Conservation (phyloP, 441 rosid species). For the Eruca vesicaria region DNA sequence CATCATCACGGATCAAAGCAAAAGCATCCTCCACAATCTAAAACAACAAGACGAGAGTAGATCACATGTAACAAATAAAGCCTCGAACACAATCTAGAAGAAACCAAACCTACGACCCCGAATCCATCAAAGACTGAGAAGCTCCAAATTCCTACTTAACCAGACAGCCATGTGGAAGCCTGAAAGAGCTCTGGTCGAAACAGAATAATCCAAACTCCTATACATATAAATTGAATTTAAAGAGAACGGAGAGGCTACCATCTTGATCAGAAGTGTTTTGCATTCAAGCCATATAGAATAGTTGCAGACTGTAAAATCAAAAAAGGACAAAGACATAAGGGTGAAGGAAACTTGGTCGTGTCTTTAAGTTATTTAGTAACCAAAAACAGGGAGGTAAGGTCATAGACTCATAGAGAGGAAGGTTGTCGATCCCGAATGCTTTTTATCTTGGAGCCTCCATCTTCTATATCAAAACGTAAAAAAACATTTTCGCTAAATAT, state of each 20-base stretch:
- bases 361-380: no score
- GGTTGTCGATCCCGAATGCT: neutral
- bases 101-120: neutral
- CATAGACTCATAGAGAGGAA: neutral
- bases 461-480: neutral
- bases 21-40: conserved; percentile 9
- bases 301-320: neutral
- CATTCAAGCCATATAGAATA: neutral
- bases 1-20: neutral
- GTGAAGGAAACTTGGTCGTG: neutral
- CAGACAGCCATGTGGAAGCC: neutral
- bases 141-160: neutral
- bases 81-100: neutral
- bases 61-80: neutral
- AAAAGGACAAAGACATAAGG: neutral
- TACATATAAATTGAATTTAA: neutral
- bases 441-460: neutral
- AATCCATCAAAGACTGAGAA: neutral
- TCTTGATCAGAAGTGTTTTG: neutral
- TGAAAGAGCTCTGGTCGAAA: neutral
- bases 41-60: neutral
- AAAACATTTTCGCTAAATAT: neutral
- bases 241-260: neutral
- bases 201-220: neutral
- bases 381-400: neutral